Percentiles rank a stretch among this genome's conserved stretches.
These are phyloP conservation scores for Gaultheria prostrata DNA, from an alignment of 148 eudicot genomes.

Conservation along the genomic window DNA sequence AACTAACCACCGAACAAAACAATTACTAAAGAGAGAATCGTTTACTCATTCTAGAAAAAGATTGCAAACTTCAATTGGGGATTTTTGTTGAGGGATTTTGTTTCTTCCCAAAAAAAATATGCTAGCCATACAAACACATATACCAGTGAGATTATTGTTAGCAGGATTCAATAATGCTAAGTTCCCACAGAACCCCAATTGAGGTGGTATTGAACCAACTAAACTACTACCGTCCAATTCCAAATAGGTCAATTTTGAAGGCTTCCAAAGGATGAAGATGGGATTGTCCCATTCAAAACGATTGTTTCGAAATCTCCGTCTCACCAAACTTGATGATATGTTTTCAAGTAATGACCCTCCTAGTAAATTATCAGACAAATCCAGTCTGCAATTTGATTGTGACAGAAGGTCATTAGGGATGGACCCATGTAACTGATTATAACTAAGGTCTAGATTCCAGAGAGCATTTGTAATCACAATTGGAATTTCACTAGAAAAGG, in stretches of 20 bases:
- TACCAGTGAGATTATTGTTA: conserved; percentile 43
- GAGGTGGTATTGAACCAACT: conserved; percentile 54
- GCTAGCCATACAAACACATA: too few species aligned
- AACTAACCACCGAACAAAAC: too few species aligned
- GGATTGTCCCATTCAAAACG: conserved; percentile 42
- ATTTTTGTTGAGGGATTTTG: too few species aligned
- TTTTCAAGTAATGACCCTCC: conserved; percentile 24
- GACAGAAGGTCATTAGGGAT: conserved; percentile 57
- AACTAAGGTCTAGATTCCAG: conserved; percentile 60
- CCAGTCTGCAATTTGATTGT: conserved; percentile 49
- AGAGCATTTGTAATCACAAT: conserved; percentile 44
- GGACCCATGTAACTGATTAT: conserved; percentile 48
- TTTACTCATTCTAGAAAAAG: too few species aligned
- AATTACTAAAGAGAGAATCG: too few species aligned
- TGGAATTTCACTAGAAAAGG: conserved; percentile 54
- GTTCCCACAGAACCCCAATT: conserved; percentile 41
- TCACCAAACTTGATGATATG: conserved; percentile 33
- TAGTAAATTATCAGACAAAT: conserved; percentile 52
- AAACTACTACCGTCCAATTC: conserved; percentile 53
- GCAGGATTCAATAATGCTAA: conserved; percentile 62
- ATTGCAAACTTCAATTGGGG: too few species aligned
- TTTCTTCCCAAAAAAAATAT: too few species aligned
- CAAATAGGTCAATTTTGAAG: conserved; percentile 53
- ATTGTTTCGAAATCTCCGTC: conserved; percentile 64
- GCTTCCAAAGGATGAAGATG: conserved; percentile 28